phyloP scores from a whole-genome alignment of 768 basidiomycete genomes.

The Rhodotorula toruloides region DNA sequence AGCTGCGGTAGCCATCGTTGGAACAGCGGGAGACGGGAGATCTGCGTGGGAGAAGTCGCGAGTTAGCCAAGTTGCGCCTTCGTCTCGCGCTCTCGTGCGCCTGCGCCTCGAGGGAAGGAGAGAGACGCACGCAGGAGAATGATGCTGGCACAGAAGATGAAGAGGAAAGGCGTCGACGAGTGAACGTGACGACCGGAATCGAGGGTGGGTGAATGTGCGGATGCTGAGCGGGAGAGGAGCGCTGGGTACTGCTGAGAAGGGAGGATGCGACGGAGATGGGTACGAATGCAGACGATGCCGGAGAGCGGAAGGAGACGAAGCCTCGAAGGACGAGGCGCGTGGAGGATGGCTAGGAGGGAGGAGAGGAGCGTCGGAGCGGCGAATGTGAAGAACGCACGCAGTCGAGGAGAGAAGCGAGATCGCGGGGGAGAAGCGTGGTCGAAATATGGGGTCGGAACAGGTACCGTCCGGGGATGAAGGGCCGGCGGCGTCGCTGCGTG shows the following conservation, averaged over 20 bases:
- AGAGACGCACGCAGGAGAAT: not conserved
- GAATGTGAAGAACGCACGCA: not conserved
- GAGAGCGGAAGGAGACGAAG: not conserved
- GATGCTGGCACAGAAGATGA: no score
- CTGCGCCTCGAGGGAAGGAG: not conserved
- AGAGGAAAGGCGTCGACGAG: constrained; percentile 1
- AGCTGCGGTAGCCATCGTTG: not conserved
- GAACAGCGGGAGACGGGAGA: not conserved
- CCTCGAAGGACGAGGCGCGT: not conserved
- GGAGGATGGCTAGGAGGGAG: not conserved
- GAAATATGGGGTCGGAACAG: constrained; percentile 3
- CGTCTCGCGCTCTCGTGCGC: no score
- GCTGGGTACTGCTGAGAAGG: no score
- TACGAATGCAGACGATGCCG: no score
- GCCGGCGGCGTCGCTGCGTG: no score
- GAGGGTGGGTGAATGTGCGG: constrained; percentile 14
- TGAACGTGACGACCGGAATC: constrained; percentile 4
- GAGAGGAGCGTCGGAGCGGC: not conserved
- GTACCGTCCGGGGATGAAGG: no score
- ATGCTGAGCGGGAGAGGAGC: not conserved
- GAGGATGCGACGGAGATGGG: no score
- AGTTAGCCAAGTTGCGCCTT: no score
- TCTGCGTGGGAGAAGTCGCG: no score
- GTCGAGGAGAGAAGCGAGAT: not conserved
- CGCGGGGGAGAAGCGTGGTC: not conserved